Percentiles rank a stretch among this genome's conserved stretches.
phyloP scores from a whole-genome alignment of 768 basidiomycete species.

The Coprinopsis strossmayeri region DNA sequence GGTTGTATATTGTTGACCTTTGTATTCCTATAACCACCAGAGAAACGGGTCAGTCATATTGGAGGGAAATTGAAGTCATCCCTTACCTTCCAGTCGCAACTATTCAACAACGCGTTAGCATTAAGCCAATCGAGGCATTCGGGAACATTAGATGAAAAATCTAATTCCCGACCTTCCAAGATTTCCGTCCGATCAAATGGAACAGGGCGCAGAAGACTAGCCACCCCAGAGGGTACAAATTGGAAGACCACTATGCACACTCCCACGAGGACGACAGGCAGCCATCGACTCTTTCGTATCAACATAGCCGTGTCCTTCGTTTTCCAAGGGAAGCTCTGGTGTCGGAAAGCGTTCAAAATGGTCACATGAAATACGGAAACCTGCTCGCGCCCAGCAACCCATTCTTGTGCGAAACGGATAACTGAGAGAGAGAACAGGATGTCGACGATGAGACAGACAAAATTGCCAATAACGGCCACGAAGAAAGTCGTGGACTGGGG shows the following conservation, averaged over 20 bases:
- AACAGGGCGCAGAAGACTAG: constrained; percentile 15
- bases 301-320: constrained; percentile 4
- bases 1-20: constrained; percentile 11
- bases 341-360: constrained; percentile 12
- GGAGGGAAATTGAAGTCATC: too few relatives aligned
- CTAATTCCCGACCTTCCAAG: neutral
- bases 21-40: constrained; percentile 9
- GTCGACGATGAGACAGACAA: constrained; percentile 12
- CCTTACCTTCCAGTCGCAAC: neutral
- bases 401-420: constrained; percentile 15
- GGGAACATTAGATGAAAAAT: neutral
- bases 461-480: constrained; percentile 13
- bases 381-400: constrained; percentile 4
- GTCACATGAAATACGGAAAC: constrained; percentile 11
- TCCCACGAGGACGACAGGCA: constrained; percentile 8
- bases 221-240: constrained; percentile 13
- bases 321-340: constrained; percentile 14
- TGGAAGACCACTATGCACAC: constrained; percentile 12
- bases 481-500: constrained; percentile 12
- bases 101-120: neutral
- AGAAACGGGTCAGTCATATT: neutral
- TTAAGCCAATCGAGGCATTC: neutral
- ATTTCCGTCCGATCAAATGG: constrained; percentile 3
- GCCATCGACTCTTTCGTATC: constrained; percentile 1
- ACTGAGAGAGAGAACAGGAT: constrained; percentile 14